These are phyloP conservation scores for Aegilops tauschii DNA, from an alignment of 176 grass and related monocot species.

Conservation along the genomic window DNA sequence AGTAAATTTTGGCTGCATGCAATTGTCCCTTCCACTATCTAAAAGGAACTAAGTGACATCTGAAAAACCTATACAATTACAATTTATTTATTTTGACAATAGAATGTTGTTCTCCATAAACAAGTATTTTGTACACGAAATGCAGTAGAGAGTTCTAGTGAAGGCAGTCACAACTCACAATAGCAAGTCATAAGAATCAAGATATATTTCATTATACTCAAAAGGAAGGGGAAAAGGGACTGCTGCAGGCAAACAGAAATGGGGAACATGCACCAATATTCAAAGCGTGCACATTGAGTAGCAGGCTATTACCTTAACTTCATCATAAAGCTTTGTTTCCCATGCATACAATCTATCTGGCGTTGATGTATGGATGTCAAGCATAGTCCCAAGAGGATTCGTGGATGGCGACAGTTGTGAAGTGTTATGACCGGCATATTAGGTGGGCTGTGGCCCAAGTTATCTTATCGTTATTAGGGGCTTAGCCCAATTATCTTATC, in stretches of 20 bases:
- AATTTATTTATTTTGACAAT: too few species aligned
- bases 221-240: neutral
- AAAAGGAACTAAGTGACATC: neutral
- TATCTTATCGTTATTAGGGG: too few species aligned
- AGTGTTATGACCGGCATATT: too few species aligned
- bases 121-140: neutral
- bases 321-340: constrained; percentile 83
- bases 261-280: neutral
- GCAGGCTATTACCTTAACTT: constrained; percentile 62
- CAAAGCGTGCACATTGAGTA: neutral
- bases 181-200: neutral
- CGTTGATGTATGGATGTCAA: constrained; percentile 58
- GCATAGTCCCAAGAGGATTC: constrained; percentile 42
- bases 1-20: neutral
- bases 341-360: constrained; percentile 70
- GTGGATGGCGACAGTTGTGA: constrained; percentile 48
- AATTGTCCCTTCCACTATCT: neutral
- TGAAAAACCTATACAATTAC: neutral
- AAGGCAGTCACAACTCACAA: neutral
- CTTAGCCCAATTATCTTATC: too few species aligned
- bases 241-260: neutral
- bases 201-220: neutral
- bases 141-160: neutral
- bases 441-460: too few species aligned
- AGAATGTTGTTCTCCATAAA: neutral